Evolutionary conservation across 2,329 filamentous ascomycete genomes (phyloP).

Genomic region (Fusarium sp.): DNA sequence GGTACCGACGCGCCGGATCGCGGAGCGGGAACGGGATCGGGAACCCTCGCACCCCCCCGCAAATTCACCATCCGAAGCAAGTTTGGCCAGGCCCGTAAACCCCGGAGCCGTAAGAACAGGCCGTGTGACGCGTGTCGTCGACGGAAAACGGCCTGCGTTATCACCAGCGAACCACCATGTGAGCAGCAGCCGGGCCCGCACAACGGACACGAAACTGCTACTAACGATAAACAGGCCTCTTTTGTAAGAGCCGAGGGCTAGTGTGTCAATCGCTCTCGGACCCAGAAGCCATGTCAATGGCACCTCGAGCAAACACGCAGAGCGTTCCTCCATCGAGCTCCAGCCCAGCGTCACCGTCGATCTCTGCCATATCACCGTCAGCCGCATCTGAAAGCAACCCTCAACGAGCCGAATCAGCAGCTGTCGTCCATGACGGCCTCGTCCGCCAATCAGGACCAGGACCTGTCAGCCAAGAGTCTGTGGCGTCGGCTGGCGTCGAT

Average conservation of each 20-base stretch:
- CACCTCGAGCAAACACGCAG: constrained; percentile 12
- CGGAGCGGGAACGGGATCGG: constrained; percentile 21
- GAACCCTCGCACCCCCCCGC: constrained; percentile 39
- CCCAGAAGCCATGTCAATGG: constrained; percentile 14
- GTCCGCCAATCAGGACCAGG: constrained; percentile 19
- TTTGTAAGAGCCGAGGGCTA: constrained; percentile 48
- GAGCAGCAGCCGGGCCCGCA: constrained; percentile 29
- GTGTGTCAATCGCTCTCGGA: constrained; percentile 46
- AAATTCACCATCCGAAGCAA: constrained; percentile 54
- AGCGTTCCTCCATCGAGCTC: constrained; percentile 8
- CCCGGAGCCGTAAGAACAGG: constrained; percentile 55
- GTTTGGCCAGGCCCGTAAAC: constrained; percentile 51
- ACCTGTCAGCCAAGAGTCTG: background rate
- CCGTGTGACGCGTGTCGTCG: constrained; percentile 56
- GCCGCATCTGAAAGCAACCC: constrained; percentile 16
- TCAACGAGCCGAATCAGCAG: constrained; percentile 25
- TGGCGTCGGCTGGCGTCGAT: constrained; percentile 1
- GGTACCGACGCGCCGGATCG: constrained; percentile 15
- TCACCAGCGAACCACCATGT: constrained; percentile 55
- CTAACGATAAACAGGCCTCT: constrained; percentile 41
- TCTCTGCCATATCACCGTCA: constrained; percentile 28
- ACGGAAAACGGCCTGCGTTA: constrained; percentile 58
- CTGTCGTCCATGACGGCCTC: constrained; percentile 43
- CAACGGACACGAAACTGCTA: background rate
- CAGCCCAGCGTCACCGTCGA: constrained; percentile 20